Base-by-base conservation (phyloP, 225 moss, liverwort and hornwort species). In the Physcomitrellopsis africana region DNA sequence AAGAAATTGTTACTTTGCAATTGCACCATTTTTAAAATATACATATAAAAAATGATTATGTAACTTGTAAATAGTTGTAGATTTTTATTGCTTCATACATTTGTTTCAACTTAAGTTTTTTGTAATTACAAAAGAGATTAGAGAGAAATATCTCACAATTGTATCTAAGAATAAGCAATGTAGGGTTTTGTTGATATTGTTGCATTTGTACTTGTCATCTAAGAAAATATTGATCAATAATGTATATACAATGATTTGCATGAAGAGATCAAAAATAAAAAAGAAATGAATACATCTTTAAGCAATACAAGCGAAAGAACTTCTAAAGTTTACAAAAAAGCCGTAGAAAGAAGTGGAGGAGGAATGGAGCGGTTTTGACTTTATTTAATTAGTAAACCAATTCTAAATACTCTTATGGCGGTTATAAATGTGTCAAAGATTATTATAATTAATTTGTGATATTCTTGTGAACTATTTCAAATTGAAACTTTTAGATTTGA, bases 311-410 rank as follows among this genome's bases (percentile, higher is more conserved):
- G 60, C n/a, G 53, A 80, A 59, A 42, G 61, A 63, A 1, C 24
- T 80, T 64, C 74, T 74, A 51, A 48, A 64, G 11, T 59, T 78
- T 77, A 37, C 7, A 75, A 80, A 65, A 83, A 78, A 54, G 43
- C 53, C 66, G 70, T 76, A 75, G 77, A 75, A 63, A 68, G 68
- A 83, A 75, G 75, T 60, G 48, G 75, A 86, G 81, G 68, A 82
- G 23, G 27, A 86, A 46, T 55, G 22, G 54, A 80, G 82, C 79
- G 76, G 80, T 82, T 82, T 80, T 0, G 0, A 0, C 46, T 47
- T 63, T 83, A 74, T 68, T 86, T 78, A 27, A 59, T 75, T 52
- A 26, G 49, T 3, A n/a, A 69, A 74, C 19, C 23, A 19, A 42
- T 76, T 24, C 12, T 15, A 3, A 60, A 8, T 60, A 1, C 16